Evolutionary conservation across 306 rosid species (phyloP), one percentile per base, ranked within the genome.

Genomic region (Corylus avellana): DNA sequence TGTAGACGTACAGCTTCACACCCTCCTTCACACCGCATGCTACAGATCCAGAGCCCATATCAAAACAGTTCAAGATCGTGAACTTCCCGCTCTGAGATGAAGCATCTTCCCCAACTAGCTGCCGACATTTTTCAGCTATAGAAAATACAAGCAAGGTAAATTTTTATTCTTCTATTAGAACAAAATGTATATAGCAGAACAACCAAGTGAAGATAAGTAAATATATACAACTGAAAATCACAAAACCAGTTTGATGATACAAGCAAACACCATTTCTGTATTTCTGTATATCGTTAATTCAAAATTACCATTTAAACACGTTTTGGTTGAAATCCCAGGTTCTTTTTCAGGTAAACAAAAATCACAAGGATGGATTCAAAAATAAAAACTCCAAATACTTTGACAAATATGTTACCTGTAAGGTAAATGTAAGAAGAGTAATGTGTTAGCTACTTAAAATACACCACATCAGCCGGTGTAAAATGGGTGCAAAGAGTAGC

Each of bases 121-220:
- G 88, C 83, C 97, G 90, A 83, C 97, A 90, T 91, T 93, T 93
- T 82, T 93, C 92, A 86, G 97, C 99, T 96, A 80, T 27, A 77
- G 74, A 58, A 32, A 50, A 58, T 63, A 67, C 39, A 67, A 67
- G 22, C 5, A 66, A 67, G 42, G 72, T 39, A 17, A n/a, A 67
- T 17, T 39, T 42, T 18, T 3, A 29, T 58, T 20, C 1, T 58
- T 58, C 64, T 58, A 58, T 63, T 8, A 63, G 70, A 39, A 39
- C 14, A 66, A 80, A 75, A 14, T 53, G 10, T 48, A 29, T 37
- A 25, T 79, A 69, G 84, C 70, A 67, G 48, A 67, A 67, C 72
- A 67, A 37, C 71, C 14, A 67, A 67, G 49, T 16, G 49, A 17
- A 39, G 49, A 67, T 16, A 67, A n/a, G 35, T 32, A 29, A 13